A percentile compares a stretch with the other conserved stretches of the same genome.
Evolutionary conservation across 2,329 filamentous ascomycete species (phyloP).

Genomic region (Juglanconis sp.): DNA sequence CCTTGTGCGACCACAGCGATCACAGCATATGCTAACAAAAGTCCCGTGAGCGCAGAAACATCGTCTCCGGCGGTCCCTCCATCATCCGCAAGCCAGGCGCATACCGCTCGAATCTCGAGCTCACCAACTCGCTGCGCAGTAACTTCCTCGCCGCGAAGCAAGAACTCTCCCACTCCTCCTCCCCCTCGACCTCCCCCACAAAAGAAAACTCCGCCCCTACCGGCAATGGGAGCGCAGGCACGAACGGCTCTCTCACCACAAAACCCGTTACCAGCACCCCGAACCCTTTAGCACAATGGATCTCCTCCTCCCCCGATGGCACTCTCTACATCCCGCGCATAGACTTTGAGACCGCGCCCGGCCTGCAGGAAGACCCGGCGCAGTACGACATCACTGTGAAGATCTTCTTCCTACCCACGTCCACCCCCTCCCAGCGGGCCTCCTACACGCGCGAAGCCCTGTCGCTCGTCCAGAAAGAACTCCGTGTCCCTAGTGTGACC

Average conservation of each 20-base stretch:
- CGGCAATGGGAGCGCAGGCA: slow-evolving; percentile 19
- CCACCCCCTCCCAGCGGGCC: slow-evolving; percentile 57
- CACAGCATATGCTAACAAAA: slow-evolving; percentile 3
- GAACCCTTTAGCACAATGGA: slow-evolving; percentile 58
- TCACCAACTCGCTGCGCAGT: slow-evolving; percentile 80
- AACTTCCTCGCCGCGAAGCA: slow-evolving; percentile 76
- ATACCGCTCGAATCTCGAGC: slow-evolving; percentile 87
- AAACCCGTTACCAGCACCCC: slow-evolving; percentile 24
- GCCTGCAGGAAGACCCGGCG: slow-evolving; percentile 73
- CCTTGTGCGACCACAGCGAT: neutral
- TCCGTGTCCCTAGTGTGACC: slow-evolving; percentile 74
- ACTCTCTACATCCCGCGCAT: slow-evolving; percentile 75
- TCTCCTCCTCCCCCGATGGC: slow-evolving; percentile 55
- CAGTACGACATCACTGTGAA: slow-evolving; percentile 96
- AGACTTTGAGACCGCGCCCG: slow-evolving; percentile 62
- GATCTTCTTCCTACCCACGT: slow-evolving; percentile 81
- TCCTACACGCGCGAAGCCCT: slow-evolving; percentile 76
- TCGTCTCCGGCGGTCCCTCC: slow-evolving; percentile 79
- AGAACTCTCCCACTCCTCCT: slow-evolving; percentile 44
- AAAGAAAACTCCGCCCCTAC: slow-evolving; percentile 18
- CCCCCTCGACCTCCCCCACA: neutral
- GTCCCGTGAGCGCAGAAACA: slow-evolving; percentile 54
- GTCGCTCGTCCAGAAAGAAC: slow-evolving; percentile 72
- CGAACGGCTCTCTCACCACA: slow-evolving; percentile 8
- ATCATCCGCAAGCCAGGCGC: slow-evolving; percentile 76